Percentiles rank a stretch among this genome's conserved stretches.
phyloP scores from a whole-genome alignment of 176 grass and related monocot species.

The Saccharum spontaneum region DNA sequence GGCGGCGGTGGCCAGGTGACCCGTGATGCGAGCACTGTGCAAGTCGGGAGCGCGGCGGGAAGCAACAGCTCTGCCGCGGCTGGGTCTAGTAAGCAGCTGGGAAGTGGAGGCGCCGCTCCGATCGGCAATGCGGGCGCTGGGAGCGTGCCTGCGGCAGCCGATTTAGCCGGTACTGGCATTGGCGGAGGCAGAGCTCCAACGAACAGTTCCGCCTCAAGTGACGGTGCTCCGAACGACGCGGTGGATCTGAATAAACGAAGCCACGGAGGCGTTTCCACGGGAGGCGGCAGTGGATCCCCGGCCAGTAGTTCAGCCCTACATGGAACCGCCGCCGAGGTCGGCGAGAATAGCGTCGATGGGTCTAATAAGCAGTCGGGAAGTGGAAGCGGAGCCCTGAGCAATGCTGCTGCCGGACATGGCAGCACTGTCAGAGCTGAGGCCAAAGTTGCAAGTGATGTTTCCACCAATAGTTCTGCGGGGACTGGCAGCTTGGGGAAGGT shows the following conservation, averaged over 20 bases:
- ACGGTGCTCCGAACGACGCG: background rate
- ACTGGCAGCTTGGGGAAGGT: background rate
- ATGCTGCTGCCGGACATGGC: conserved; percentile 11
- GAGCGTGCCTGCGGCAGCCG: background rate
- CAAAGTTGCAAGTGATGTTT: background rate
- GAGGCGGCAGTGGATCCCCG: conserved; percentile 18
- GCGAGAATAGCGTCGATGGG: background rate
- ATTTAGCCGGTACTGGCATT: background rate
- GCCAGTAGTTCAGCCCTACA: conserved; percentile 7
- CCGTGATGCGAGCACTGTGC: background rate
- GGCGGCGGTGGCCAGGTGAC: background rate
- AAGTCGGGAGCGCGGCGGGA: background rate
- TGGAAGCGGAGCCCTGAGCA: background rate
- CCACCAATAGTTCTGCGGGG: conserved; percentile 18
- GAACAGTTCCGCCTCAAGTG: conserved; percentile 23
- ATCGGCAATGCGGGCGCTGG: conserved; percentile 30
- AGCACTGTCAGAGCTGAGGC: background rate
- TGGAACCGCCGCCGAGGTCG: background rate
- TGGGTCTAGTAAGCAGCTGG: conserved; percentile 22
- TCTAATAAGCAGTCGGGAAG: conserved; percentile 16
- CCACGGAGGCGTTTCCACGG: conserved; percentile 8
- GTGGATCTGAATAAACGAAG: background rate
- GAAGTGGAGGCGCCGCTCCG: conserved; percentile 20
- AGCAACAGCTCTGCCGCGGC: background rate
- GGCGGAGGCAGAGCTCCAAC: background rate